Base-by-base conservation (phyloP, 208 protist species). In the Leptomonas pyrrhocoris region DNA sequence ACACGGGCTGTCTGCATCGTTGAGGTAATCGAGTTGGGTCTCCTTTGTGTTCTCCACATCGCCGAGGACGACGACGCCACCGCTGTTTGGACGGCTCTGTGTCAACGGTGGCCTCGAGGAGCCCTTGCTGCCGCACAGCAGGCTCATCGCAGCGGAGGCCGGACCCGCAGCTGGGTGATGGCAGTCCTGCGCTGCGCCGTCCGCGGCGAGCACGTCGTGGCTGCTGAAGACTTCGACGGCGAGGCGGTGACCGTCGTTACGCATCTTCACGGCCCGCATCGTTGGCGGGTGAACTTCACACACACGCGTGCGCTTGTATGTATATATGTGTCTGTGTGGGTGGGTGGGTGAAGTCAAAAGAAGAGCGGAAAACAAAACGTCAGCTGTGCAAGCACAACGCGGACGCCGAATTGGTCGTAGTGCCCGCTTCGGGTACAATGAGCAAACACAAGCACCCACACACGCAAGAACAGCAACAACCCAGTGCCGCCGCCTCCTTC, bases 201-300 rank as follows among this genome's bases (percentile, higher is more conserved):
- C 46, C 16, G 61, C 61, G 19, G 61, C 46, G 23, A 21, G 18
- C 16, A 7, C 36, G 23, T 34, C n/a, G 15, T 25, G 2, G 55
- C 30, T 28, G 30, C 8, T 60, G 34, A 13, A 2, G 54, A 7
- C 48, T 28, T 45, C 36, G 3, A 36, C 36, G 2, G 61, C 61
- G 34, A 25, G 2, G 49, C 4, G 21, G 18, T n/a, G 48, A 2
- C 49, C 61, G 36, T 34, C 30, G 15, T 57, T 57, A 1, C 61
- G 61, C 61, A 67, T 42, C 16, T 57, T 67, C 3, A 67, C 48
- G 12, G 61, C 42, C 3, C 57, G 43, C 43, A 74, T 74, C 0
- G 12, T 13, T 64, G 15, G 3, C n/a, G 30, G 48, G 3, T 28
- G 11, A 45, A 8, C 25, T 30, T 18, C 0, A 21, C 13, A 15